These are phyloP conservation scores for Aegilops sharonensis DNA, from an alignment of 176 grass and related monocot species.

Conservation along the genomic window DNA sequence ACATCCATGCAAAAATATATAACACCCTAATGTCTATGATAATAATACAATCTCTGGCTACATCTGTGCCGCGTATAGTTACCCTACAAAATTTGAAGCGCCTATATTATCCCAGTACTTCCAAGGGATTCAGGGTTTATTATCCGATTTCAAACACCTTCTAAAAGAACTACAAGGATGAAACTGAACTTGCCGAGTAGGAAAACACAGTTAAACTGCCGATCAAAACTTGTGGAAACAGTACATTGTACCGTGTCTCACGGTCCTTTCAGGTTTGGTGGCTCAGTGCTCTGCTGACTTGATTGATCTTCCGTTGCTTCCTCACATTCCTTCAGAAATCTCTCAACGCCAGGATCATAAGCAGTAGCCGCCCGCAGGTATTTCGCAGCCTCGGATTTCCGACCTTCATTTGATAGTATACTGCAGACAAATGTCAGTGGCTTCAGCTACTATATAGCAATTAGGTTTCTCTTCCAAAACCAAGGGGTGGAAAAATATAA, in stretches of 20 bases:
- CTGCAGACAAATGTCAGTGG: conserved; percentile 34
- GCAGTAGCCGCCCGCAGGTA: conserved; percentile 49
- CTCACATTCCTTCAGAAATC: conserved; percentile 66
- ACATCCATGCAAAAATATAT: background rate
- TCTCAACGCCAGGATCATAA: conserved; percentile 66
- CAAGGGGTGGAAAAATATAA: background rate
- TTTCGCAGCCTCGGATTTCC: conserved; percentile 72
- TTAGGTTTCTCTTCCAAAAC: background rate
- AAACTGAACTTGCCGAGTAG: background rate
- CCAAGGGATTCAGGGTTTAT: background rate
- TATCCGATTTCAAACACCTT: background rate
- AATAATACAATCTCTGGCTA: background rate
- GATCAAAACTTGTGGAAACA: background rate
- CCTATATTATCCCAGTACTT: background rate
- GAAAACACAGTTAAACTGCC: background rate
- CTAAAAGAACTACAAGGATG: background rate
- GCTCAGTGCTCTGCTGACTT: conserved; percentile 14
- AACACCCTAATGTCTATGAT: background rate
- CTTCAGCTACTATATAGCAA: background rate
- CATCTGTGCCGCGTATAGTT: background rate
- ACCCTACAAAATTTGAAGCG: background rate
- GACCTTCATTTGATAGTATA: conserved; percentile 56
- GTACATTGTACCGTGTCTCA: background rate
- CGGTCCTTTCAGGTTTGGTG: conserved; percentile 3
- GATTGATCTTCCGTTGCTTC: conserved; percentile 37